Base-by-base conservation (phyloP, 768 basidiomycete genomes). In the Termitomyces sp. region DNA sequence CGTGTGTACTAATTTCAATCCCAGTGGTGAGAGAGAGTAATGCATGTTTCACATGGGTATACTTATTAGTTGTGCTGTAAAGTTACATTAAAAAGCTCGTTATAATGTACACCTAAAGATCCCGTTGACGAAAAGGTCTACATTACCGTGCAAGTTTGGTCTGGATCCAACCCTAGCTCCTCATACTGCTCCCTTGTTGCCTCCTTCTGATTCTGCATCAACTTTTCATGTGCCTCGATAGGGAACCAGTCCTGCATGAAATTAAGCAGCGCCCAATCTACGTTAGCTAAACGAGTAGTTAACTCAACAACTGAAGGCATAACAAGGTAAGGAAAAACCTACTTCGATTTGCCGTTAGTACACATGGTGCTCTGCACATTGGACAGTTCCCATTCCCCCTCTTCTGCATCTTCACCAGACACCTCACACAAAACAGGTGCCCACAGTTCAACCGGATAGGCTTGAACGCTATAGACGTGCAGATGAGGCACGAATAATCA, bases 191-290 rank as follows among this genome's bases (percentile, higher is more conserved):
- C 93, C 46, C 78, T 70, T 0, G 81, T 77, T 0, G 86, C 84
- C 68, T 97, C 94, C 49, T 72, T 75, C 68, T 90, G 86, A 68
- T 94, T 94, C 61, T 82, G 78, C 63, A 79, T 82, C 47, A 84
- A 73, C 69, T 97, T 97, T 64, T 78, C 79, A 58, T 77, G 82
- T 16, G 92, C 78, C 68, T 97, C 95, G 14, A 82, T 67, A 0
- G 95, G 93, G 70, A 98, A 98, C 92, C 93, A 97, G 64, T 90
- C 86, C 58, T 87, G 80, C 87, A 97, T 92, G 64, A 93, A 94
- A 62, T 92, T 89, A 47, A 88, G 74, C 47, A 92, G 68, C 1
- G 84, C 89, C 80, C 83, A 84, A 65, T 93, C 90, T 16, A 93
- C 81, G 65, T 92, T 93, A 3, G 79, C 90, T 92, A 58, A 18